Conservation (phyloP, 176 grass and related monocot species). For the Secale cereale region DNA sequence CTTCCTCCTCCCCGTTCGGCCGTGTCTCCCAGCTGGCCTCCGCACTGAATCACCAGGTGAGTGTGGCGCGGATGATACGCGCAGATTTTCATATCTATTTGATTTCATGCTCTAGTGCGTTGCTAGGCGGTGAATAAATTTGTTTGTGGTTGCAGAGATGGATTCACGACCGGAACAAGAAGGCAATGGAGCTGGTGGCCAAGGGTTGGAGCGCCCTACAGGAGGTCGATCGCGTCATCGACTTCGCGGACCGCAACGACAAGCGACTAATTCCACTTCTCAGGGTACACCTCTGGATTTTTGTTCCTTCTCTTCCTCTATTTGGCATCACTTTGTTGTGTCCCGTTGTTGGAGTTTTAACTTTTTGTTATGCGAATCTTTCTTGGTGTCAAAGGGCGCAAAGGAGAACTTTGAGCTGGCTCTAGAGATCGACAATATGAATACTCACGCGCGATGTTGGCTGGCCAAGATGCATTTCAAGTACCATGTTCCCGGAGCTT, state of each 20-base stretch:
- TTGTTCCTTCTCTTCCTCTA: not conserved
- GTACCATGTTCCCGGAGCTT: constrained; percentile 93
- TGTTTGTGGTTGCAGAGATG: constrained; percentile 49
- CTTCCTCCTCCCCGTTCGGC: not conserved
- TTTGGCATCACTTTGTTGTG: not conserved
- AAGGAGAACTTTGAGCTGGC: constrained; percentile 96
- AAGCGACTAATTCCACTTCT: constrained; percentile 78
- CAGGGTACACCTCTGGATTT: constrained; percentile 41
- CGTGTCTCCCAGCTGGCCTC: constrained; percentile 13
- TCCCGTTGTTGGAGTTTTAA: not conserved
- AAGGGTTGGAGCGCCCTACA: constrained; percentile 91
- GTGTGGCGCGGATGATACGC: not conserved
- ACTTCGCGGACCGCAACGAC: constrained; percentile 80
- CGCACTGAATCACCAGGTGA: constrained; percentile 36
- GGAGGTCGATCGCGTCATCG: constrained; percentile 89
- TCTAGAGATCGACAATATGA: constrained; percentile 82
- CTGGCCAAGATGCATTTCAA: constrained; percentile 95
- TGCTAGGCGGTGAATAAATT: not conserved
- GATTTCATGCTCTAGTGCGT: not conserved
- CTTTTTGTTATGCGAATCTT: constrained; percentile 15
- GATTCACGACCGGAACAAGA: constrained; percentile 84
- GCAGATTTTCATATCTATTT: not conserved
- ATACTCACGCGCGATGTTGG: constrained; percentile 86
- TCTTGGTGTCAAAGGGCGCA: constrained; percentile 45
- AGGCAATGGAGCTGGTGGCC: constrained; percentile 89